Conservation (phyloP, 345 rosid species). For the Populus deltoides region DNA sequence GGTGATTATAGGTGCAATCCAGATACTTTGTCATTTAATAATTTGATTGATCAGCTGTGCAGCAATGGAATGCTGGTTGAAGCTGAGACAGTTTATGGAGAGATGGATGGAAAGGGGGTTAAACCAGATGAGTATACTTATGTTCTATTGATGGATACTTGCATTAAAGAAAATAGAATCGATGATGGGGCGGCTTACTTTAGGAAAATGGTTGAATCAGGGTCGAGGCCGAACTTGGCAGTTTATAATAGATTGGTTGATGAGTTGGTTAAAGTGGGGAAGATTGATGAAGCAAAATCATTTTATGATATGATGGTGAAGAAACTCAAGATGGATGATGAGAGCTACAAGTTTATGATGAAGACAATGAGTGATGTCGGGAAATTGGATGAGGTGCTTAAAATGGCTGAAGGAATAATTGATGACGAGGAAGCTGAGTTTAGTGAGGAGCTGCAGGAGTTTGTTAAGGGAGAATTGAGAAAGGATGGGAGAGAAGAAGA, state of each 20-base stretch:
- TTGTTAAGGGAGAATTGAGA: slow-evolving; percentile 59
- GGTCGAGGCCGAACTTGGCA: slow-evolving; percentile 68
- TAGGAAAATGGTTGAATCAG: slow-evolving; percentile 62
- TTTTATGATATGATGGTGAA: slow-evolving; percentile 75
- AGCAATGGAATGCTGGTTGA: slow-evolving; percentile 59
- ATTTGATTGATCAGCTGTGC: slow-evolving; percentile 77
- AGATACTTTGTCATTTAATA: slow-evolving; percentile 63
- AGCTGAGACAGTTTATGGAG: slow-evolving; percentile 68
- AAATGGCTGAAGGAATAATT: slow-evolving; percentile 66
- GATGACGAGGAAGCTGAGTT: slow-evolving; percentile 62
- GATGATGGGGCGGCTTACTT: slow-evolving; percentile 84
- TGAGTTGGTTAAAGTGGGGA: slow-evolving; percentile 58
- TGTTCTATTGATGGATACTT: slow-evolving; percentile 74
- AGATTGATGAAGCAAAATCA: slow-evolving; percentile 69
- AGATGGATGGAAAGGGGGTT: slow-evolving; percentile 76
- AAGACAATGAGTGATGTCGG: slow-evolving; percentile 59
- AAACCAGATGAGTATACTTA: slow-evolving; percentile 79
- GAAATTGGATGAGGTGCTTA: slow-evolving; percentile 65
- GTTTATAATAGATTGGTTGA: slow-evolving; percentile 69
- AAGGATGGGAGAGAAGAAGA: slow-evolving; percentile 81
- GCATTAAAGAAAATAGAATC: slow-evolving; percentile 51
- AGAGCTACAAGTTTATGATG: slow-evolving; percentile 74
- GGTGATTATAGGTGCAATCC: slow-evolving; percentile 63
- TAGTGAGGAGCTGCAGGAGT: slow-evolving; percentile 69
- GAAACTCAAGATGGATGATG: slow-evolving; percentile 82